These are phyloP conservation scores for Suhomyces chickasaworum DNA, from an alignment of 1,139 yeast species.

Conservation along the genomic window DNA sequence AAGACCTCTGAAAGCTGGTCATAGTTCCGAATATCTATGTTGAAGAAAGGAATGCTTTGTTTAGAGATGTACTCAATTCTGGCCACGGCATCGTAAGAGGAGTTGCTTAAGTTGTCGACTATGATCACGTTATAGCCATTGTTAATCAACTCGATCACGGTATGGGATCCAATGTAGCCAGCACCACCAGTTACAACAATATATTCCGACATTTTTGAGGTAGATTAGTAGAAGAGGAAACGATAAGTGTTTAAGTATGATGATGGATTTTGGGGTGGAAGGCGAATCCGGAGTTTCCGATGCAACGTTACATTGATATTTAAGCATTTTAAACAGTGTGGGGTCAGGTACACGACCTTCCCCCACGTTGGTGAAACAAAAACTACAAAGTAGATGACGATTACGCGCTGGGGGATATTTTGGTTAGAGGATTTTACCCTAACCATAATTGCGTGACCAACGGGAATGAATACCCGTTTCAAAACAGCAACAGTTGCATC, in stretches of 20 bases:
- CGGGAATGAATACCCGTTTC: not conserved
- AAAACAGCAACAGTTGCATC: not conserved
- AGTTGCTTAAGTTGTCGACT: slow-evolving; percentile 69
- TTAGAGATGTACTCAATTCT: slow-evolving; percentile 61
- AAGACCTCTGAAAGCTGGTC: slow-evolving; percentile 53
- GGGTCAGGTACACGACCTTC: not conserved
- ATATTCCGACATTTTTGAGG: slow-evolving; percentile 23
- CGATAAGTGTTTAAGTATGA: not conserved
- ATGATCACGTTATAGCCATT: slow-evolving; percentile 71
- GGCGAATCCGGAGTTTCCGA: not conserved
- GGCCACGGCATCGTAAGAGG: slow-evolving; percentile 67
- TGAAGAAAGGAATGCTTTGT: slow-evolving; percentile 55
- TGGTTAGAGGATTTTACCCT: too few species aligned
- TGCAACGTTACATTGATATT: slow-evolving; percentile 9
- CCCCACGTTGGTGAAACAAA: too few species aligned
- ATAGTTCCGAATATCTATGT: slow-evolving; percentile 60
- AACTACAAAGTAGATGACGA: too few species aligned
- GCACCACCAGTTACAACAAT: slow-evolving; percentile 86
- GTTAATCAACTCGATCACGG: slow-evolving; percentile 65
- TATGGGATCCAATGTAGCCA: slow-evolving; percentile 85
- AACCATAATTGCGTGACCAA: not conserved
- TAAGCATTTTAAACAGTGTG: not conserved
- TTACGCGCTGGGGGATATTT: too few species aligned
- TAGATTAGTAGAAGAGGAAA: not conserved
- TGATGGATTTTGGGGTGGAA: not conserved